Evolutionary conservation across 768 basidiomycete species (phyloP).

Genomic region (Solioccasus polychromus): DNA sequence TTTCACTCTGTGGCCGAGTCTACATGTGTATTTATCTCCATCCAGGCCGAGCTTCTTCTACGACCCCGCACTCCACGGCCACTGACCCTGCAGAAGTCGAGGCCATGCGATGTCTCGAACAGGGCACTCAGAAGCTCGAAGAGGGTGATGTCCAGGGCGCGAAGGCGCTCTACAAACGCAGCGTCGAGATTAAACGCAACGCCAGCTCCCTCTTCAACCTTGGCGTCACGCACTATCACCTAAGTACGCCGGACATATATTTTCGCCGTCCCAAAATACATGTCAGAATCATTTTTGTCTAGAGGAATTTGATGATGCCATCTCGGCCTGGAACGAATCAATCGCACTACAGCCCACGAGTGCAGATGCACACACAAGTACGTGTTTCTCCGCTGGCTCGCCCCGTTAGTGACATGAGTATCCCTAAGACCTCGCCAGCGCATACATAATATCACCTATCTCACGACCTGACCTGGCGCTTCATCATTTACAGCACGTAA

Average conservation of each 20-base stretch:
- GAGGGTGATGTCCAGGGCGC: slow-evolving; percentile 83
- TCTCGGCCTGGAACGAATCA: slow-evolving; percentile 82
- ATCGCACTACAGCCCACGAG: slow-evolving; percentile 79
- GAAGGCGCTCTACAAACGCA: slow-evolving; percentile 73
- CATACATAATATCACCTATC: slow-evolving; percentile 79
- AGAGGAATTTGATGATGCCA: slow-evolving; percentile 90
- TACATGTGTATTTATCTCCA: slow-evolving; percentile 2
- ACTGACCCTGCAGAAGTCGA: slow-evolving; percentile 81
- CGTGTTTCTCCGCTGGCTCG: slow-evolving; percentile 29
- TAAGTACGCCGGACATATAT: slow-evolving; percentile 52
- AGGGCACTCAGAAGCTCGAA: slow-evolving; percentile 80
- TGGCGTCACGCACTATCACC: slow-evolving; percentile 86
- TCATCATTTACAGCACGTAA: slow-evolving; percentile 72
- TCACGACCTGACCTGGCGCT: slow-evolving; percentile 83
- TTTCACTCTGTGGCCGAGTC: slow-evolving; percentile 6
- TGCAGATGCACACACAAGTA: slow-evolving; percentile 86
- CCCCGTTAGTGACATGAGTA: slow-evolving; percentile 20
- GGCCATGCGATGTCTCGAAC: slow-evolving; percentile 74
- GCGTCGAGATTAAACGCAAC: slow-evolving; percentile 74
- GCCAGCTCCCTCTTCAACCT: slow-evolving; percentile 85
- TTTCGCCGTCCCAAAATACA: slow-evolving; percentile 13
- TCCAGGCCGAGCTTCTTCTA: slow-evolving; percentile 74
- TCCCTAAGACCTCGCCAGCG: slow-evolving; percentile 75
- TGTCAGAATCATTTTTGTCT: slow-evolving; percentile 14
- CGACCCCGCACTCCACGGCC: slow-evolving; percentile 76